Evolutionary conservation across 2,329 filamentous ascomycete species (phyloP).

Genomic region (Talaromyces sp.): DNA sequence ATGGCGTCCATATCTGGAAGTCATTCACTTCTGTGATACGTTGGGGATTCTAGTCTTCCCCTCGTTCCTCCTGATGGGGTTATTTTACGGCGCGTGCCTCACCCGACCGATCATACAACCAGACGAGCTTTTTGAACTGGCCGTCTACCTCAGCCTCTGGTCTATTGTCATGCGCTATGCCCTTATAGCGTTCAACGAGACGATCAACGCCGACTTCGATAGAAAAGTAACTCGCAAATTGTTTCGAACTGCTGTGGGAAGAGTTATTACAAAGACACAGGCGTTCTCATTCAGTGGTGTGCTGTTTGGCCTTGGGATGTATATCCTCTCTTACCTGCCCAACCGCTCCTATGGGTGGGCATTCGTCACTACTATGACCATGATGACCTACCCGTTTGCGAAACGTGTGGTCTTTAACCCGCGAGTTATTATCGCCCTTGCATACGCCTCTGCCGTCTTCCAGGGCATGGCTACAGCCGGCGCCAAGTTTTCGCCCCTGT

Average conservation of each 20-base stretch:
- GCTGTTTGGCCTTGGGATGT: not conserved
- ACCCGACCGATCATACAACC: not conserved
- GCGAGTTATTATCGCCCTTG: not conserved
- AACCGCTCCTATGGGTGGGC: not conserved
- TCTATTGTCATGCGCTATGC: slow-evolving; percentile 4
- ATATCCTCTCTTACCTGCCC: not conserved
- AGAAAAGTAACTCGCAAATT: not conserved
- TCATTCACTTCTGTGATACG: not conserved
- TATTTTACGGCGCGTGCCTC: not conserved
- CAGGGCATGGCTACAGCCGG: not conserved
- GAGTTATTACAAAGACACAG: not conserved
- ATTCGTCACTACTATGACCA: not conserved
- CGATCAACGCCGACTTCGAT: slow-evolving; percentile 2
- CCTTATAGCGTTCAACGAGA: not conserved
- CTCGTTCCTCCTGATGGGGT: not conserved
- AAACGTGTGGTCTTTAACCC: not conserved
- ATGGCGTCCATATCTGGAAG: slow-evolving; percentile 3
- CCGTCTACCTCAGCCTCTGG: not conserved
- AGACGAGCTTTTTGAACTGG: not conserved
- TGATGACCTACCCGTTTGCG: slow-evolving; percentile 2
- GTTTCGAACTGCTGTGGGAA: slow-evolving; percentile 1
- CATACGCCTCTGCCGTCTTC: not conserved
- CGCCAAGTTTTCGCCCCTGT: not conserved
- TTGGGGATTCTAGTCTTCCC: not conserved
- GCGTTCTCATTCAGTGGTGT: slow-evolving; percentile 2